Percentiles rank a stretch among this genome's conserved stretches.
Evolutionary conservation across 257 asterid genomes (phyloP).

Genomic region (Ophiorrhiza pumila): DNA sequence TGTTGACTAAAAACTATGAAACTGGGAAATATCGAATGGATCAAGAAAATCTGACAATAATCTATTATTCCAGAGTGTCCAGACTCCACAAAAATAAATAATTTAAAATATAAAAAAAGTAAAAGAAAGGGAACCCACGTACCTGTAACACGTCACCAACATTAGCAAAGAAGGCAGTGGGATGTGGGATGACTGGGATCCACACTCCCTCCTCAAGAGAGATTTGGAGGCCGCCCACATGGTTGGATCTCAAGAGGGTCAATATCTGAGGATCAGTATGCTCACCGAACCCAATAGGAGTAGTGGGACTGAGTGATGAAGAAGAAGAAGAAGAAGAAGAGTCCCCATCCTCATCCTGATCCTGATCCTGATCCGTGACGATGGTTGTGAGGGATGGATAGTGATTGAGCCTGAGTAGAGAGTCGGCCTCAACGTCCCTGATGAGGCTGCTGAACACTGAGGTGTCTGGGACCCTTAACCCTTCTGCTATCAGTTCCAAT

Average conservation of each 20-base stretch:
- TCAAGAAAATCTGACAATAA: too few species aligned
- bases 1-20: too few species aligned
- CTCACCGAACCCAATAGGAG: constrained; percentile 66
- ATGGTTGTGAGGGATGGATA: constrained; percentile 48
- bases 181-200: constrained; percentile 55
- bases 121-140: constrained; percentile 7
- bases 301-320: too few species aligned
- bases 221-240: constrained; percentile 55
- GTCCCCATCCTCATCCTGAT: too few species aligned
- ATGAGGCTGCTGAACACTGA: constrained; percentile 41
- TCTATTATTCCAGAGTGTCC: too few species aligned
- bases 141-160: constrained; percentile 88
- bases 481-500: constrained; percentile 57
- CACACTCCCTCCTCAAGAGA: constrained; percentile 53
- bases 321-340: too few species aligned
- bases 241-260: constrained; percentile 63
- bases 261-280: constrained; percentile 93
- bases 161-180: constrained; percentile 45
- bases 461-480: constrained; percentile 37
- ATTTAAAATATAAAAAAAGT: too few species aligned
- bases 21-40: too few species aligned
- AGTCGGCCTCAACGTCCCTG: constrained; percentile 42
- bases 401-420: constrained; percentile 68
- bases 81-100: too few species aligned
- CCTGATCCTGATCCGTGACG: too few species aligned